Base-by-base conservation (phyloP, 2,329 filamentous ascomycete genomes). In the Penicillium sp. region DNA sequence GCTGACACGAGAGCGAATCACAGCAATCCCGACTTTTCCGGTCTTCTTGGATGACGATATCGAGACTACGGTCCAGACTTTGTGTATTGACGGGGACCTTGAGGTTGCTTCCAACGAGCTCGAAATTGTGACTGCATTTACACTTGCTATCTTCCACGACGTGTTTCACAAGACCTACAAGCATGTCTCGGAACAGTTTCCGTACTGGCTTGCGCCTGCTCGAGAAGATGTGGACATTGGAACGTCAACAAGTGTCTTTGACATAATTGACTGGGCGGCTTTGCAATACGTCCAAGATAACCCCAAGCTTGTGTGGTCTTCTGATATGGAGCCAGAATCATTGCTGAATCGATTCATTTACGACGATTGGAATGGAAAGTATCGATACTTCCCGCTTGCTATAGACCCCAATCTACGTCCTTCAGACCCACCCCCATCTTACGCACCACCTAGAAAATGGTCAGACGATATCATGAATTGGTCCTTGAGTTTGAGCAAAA, bases 121-220 rank as follows among this genome's bases (percentile, higher is more conserved):
- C 0, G 73, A 82, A 0, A 71, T 77, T 1, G 70, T 97, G n/a
- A 86, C 85, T 0, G 74, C 72, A 0, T 96, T 94, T 70, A 96
- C 90, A 0, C 76, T 95, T 40, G 81, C 83, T 5, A 74, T 95
- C 0, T 97, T 95, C 72, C 77, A 84, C 16, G 91, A 97, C 64
- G 79, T 97, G 0, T 97, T 96, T 77, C 93, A 92, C 72, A 99
- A 99, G 72, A 80, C 81, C 3, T 99, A 91, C 66, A 85, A 89
- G 48, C 78, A 83, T 0, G 79, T 85, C 16, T 65, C 79, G 0
- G 73, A 80, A 0, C 85, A 87, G 29, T 82, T 96, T 70, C 88
- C 92, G 0, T 99, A 97, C 72, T 96, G 92, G 78, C 69, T 97
- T 15, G 89, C 86, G 0, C 93, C 94, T 6, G 62, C 81, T 59